A percentile compares a stretch with the other conserved stretches of the same genome.
Conservation (phyloP, 192 early-diverging fungal genomes). For the Coemansia sp. region DNA sequence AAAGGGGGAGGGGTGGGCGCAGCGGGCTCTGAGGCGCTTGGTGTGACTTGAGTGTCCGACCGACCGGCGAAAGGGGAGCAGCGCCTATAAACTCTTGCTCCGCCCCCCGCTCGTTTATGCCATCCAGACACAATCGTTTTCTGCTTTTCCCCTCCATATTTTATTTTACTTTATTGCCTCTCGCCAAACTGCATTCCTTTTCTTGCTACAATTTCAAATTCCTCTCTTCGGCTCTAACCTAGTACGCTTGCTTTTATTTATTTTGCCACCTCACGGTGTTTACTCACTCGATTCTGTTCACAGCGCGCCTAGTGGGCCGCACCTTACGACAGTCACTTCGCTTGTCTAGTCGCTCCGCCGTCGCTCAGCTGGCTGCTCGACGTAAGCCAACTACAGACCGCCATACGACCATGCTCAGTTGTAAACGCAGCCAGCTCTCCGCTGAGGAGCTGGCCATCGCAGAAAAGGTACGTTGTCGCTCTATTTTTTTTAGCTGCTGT, state of each 20-base stretch:
- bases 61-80: conserved; percentile 1
- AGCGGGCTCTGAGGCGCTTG: neutral
- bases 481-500: conserved; percentile 1
- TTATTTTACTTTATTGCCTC: neutral
- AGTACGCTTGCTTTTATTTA: neutral
- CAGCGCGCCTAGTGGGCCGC: conserved; percentile 11
- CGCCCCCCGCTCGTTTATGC: conserved; percentile 1
- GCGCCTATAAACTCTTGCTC: conserved; percentile 4
- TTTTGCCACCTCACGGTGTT: conserved; percentile 8
- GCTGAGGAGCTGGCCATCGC: conserved; percentile 61
- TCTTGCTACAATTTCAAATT: conserved; percentile 4
- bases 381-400: conserved; percentile 8
- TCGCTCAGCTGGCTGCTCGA: conserved; percentile 8
- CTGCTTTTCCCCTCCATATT: conserved; percentile 15
- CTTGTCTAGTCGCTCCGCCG: neutral
- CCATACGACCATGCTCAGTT: conserved; percentile 40
- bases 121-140: conserved; percentile 12
- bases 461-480: conserved; percentile 54
- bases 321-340: conserved; percentile 4
- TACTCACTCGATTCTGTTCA: neutral
- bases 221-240: neutral
- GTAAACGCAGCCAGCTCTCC: conserved; percentile 52
- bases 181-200: conserved; percentile 5
- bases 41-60: conserved; percentile 1
- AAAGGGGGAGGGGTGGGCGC: neutral